A percentile compares a stretch with the other conserved stretches of the same genome.
Evolutionary conservation across 164 flowering plant species (phyloP).

Genomic region (Magnolia changhungtana): DNA sequence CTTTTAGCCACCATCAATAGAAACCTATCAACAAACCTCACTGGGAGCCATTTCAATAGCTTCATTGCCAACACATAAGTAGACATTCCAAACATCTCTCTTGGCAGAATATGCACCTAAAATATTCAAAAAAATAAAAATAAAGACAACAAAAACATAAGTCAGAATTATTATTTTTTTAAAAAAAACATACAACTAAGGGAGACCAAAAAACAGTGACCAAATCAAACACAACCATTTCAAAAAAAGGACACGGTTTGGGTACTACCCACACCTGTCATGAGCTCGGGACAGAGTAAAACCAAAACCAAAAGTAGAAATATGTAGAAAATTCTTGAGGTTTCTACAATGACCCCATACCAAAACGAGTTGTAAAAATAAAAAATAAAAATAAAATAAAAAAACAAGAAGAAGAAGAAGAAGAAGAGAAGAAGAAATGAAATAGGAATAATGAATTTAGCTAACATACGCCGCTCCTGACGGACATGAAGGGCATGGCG

Average conservation of each 20-base stretch:
- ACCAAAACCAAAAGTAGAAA: neutral
- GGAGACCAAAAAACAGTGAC: neutral
- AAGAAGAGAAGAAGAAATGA: neutral
- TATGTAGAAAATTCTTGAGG: neutral
- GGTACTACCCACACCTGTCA: no score
- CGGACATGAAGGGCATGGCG: conserved; percentile 69
- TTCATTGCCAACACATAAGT: conserved; percentile 53
- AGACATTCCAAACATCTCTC: conserved; percentile 62
- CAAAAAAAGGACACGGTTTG: no score
- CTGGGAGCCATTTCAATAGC: conserved; percentile 62
- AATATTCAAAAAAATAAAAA: neutral
- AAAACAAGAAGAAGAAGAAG: neutral
- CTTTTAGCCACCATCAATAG: conserved; percentile 49
- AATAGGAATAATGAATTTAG: neutral
- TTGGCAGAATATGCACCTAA: conserved; percentile 78
- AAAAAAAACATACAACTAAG: neutral
- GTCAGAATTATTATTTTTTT: no score
- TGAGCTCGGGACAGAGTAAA: no score
- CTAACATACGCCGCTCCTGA: conserved; percentile 60
- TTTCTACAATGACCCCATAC: neutral
- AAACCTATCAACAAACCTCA: conserved; percentile 63
- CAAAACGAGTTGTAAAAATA: no score
- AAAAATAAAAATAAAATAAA: no score
- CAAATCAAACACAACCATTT: neutral
- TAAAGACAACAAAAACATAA: neutral